Evolutionary conservation across 495 filamentous ascomycete genomes (phyloP), one percentile per base, ranked within the genome.

Genomic region (Trichoderma parareesei): DNA sequence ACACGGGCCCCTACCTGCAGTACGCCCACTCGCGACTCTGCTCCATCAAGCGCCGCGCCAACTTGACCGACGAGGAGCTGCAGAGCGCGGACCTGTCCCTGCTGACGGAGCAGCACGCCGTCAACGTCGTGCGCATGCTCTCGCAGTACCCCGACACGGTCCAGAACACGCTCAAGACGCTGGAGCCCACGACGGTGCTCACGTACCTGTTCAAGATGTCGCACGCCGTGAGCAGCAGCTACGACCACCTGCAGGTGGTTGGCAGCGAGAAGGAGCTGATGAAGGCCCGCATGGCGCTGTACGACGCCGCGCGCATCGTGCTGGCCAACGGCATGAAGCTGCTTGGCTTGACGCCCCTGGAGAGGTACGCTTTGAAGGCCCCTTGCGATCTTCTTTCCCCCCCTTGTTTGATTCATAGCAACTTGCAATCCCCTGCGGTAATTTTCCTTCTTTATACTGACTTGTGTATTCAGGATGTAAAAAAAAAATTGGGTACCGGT

Each of bases 161-260:
- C 18, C 76, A 83, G 68, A 86, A 87, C 65, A 87, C 85, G 0
- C 77, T 88, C 33, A 84, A 83, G 70, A 87, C 85, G 0, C 78
- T 85, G 6, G 87, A 89, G 72, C 87, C 87, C 7, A 82, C 83
- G 9, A 87, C 85, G 0, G 76, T 95, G 61, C 78, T 96, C 41
- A 87, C 86, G 11, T 96, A 94, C 76, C 84, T 96, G 55, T 93
- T 93, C 81, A 88, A 86, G 76, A 88, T 96, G 88, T 95, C 90
- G 1, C 91, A 94, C 72, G 80, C 86, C 61, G 75, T 96, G 64
- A 93, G 89, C 79, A 90, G 87, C 44, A 89, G 87, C 73, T 96
- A 94, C 72, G 91, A 92, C 69, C 83, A 90, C 5, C 81, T 96
- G 41, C 83, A 89, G 71, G 88, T 96, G 35, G 82, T 93, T 13